Evolutionary conservation across 441 rosid genomes (phyloP), one percentile per base, ranked within the genome.

Genomic region (Melastoma candidum): DNA sequence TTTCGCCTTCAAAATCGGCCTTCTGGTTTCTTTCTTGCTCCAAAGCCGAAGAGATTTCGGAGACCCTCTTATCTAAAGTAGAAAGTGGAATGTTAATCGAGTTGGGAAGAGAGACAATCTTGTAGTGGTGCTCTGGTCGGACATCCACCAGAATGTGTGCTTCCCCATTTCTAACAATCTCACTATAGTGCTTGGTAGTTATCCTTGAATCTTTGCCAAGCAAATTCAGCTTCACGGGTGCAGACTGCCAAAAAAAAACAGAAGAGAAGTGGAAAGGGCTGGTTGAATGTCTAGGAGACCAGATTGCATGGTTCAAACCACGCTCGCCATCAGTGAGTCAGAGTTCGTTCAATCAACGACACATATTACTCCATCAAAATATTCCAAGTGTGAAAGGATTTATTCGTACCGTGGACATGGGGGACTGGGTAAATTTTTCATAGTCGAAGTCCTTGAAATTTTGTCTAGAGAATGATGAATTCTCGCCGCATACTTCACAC

Each of bases 391-490:
- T 32, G 41, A 32, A 32, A 32, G 41, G 7, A 32, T 32, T 32
- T 6, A 32, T 32, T 32, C 8, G 41, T 78, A 83, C 95, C 67
- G 68, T 64, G 17, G 73, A 67, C 53, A 85, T 57, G 7, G 88
- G 95, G 58, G 89, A 77, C 39, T 81, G 90, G 29, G 95, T 88
- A 72, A 92, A 92, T 48, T 77, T 78, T 81, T 82, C 98, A 39
- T 92, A 92, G 60, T 92, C 95, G 51, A 92, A 84, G 36, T 75
- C 74, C 61, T 57, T 79, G 60, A 92, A 92, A 47, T 68, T 72
- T 64, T 79, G 74, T 59, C 59, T 69, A 48, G 65, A 58, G 69
- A 92, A 79, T 57, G 75, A 47, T 49, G 87, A 39, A 68, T 74
- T 73, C 60, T 86, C 90, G 62, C 97, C 84, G 66, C 95, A 84